phyloP scores from a whole-genome alignment of 805 yeast genomes.

The Candida ulmi region DNA sequence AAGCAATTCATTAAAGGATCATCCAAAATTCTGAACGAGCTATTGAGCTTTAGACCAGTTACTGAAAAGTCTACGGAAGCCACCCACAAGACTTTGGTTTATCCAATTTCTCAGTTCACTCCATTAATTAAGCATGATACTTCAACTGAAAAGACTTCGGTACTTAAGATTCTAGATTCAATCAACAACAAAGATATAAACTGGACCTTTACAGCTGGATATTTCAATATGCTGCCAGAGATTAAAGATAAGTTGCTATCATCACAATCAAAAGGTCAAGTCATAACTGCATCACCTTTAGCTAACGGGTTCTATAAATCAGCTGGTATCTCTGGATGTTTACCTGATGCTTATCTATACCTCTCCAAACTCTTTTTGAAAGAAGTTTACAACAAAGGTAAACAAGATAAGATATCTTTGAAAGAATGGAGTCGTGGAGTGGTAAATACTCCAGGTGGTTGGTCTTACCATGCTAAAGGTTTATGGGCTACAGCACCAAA shows the following conservation, averaged over 20 bases:
- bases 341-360: conserved; percentile 84
- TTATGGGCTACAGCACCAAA: conserved; percentile 70
- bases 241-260: conserved; percentile 53
- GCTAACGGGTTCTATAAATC: conserved; percentile 93
- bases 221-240: conserved; percentile 83
- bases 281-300: conserved; percentile 87
- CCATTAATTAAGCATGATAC: conserved; percentile 64
- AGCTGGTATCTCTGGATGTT: conserved; percentile 68
- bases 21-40: conserved; percentile 48
- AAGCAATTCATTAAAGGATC: conserved; percentile 51
- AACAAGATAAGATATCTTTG: conserved; percentile 43
- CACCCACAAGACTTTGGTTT: conserved; percentile 54
- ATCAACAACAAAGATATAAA: conserved; percentile 47
- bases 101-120: conserved; percentile 87
- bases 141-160: conserved; percentile 79
- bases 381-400: conserved; percentile 38
- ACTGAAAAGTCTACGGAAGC: conserved; percentile 14
- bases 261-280: conserved; percentile 55
- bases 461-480: conserved; percentile 99
- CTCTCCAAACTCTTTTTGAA: conserved; percentile 65
- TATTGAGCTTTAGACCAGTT: conserved; percentile 40
- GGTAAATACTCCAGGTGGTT: conserved; percentile 76
- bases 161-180: conserved; percentile 54
- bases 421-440: conserved; percentile 86
- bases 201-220: conserved; percentile 95